Evolutionary conservation across 768 basidiomycete genomes (phyloP).

Genomic region (Boletus pseudopeckii): DNA sequence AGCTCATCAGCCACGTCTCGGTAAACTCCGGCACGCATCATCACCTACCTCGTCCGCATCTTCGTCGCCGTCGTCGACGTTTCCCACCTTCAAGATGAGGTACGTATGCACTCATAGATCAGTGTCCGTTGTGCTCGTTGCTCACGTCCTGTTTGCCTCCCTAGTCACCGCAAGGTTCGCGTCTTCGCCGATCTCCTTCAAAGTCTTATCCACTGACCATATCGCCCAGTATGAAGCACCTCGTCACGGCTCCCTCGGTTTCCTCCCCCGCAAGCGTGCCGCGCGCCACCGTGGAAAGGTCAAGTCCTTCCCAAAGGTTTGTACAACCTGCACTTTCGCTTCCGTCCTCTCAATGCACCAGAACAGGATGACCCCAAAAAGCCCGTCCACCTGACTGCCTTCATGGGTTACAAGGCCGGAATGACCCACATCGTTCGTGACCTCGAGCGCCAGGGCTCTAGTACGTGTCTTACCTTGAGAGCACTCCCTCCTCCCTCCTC

Average conservation of each 20-base stretch:
- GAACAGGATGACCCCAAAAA: constrained; percentile 97
- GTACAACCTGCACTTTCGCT: constrained; percentile 17
- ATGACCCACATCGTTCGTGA: constrained; percentile 99
- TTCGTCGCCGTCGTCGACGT: constrained; percentile 19
- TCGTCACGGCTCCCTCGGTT: constrained; percentile 96
- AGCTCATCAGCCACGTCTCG: constrained; percentile 32
- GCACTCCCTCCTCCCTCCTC: neutral
- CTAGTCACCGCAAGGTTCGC: constrained; percentile 83
- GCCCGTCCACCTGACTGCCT: constrained; percentile 96
- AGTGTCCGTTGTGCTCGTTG: neutral
- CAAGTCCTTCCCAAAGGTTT: constrained; percentile 97
- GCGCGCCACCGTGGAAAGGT: constrained; percentile 98
- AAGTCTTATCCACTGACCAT: constrained; percentile 15
- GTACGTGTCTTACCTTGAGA: constrained; percentile 48
- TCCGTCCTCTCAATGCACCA: constrained; percentile 4
- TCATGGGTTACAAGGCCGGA: constrained; percentile 99
- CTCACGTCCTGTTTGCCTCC: constrained; percentile 1
- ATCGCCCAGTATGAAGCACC: constrained; percentile 87
- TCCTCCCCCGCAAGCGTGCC: constrained; percentile 93
- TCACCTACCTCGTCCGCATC: neutral
- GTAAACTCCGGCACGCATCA: constrained; percentile 23
- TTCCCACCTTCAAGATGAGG: constrained; percentile 56
- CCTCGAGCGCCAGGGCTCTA: constrained; percentile 98
- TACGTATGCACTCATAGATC: constrained; percentile 29
- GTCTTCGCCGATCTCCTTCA: constrained; percentile 20